Evolutionary conservation across 306 rosid species (phyloP).

Genomic region (Amphicarpaea edgeworthii): DNA sequence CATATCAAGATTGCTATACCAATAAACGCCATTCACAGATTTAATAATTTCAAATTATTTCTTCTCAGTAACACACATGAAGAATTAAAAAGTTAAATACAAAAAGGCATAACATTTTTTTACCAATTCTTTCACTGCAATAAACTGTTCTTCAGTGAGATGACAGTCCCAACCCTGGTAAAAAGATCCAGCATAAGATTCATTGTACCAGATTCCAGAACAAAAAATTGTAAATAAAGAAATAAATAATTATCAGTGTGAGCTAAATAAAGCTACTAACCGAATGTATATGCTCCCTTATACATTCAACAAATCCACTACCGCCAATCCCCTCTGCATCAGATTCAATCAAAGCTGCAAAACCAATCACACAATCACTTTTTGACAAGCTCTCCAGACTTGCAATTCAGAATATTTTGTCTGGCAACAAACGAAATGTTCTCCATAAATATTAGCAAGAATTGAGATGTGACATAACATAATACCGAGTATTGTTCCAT

Average conservation of each 20-base stretch:
- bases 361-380: constrained; percentile 47
- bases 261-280: constrained; percentile 62
- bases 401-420: constrained; percentile 40
- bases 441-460: constrained; percentile 34
- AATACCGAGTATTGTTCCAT: constrained; percentile 98
- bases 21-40: constrained; percentile 32
- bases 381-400: constrained; percentile 30
- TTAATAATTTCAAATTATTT: constrained; percentile 19
- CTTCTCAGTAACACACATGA: constrained; percentile 13
- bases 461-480: constrained; percentile 37
- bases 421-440: constrained; percentile 37
- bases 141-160: constrained; percentile 94
- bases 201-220: constrained; percentile 31
- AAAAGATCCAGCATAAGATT: constrained; percentile 47
- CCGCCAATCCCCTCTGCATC: constrained; percentile 99
- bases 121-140: constrained; percentile 99
- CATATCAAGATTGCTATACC: constrained; percentile 37
- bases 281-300: constrained; percentile 94
- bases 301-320: constrained; percentile 97
- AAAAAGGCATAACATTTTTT: constrained; percentile 43
- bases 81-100: constrained; percentile 31
- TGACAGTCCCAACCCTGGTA: constrained; percentile 95
- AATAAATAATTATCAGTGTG: constrained; percentile 17
- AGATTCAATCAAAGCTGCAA: constrained; percentile 98
- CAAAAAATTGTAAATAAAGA: constrained; percentile 12